Percentiles rank a stretch among this genome's conserved stretches.
phyloP scores from a whole-genome alignment of 345 rosid genomes.

The Arabis hirsuta region DNA sequence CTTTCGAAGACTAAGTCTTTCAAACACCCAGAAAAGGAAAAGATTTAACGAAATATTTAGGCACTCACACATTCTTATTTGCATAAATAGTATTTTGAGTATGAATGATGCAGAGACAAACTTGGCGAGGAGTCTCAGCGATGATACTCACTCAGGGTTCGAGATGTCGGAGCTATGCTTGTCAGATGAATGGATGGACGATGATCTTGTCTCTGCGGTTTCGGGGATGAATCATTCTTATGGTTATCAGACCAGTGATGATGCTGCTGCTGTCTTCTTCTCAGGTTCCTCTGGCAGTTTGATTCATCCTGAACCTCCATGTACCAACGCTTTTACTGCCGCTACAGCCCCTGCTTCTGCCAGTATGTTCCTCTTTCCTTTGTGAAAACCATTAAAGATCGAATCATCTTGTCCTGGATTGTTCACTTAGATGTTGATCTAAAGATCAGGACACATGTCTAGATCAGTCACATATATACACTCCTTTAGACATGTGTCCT shows the following conservation, averaged over 20 bases:
- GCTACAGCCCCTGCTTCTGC: conserved; percentile 31
- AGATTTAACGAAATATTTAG: conserved; percentile 4
- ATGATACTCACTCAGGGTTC: conserved; percentile 45
- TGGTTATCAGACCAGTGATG: conserved; percentile 46
- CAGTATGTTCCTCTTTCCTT: conserved; percentile 37
- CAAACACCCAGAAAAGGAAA: not conserved
- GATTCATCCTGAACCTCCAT: conserved; percentile 26
- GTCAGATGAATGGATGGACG: conserved; percentile 63
- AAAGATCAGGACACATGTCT: too few species aligned
- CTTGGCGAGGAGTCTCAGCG: conserved; percentile 37
- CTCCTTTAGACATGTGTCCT: not conserved
- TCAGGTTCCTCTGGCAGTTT: conserved; percentile 44
- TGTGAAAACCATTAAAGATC: conserved; percentile 1
- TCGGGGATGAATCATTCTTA: conserved; percentile 48
- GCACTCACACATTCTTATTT: conserved; percentile 9
- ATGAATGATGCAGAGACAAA: conserved; percentile 31
- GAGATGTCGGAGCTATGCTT: conserved; percentile 57
- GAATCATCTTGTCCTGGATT: not conserved
- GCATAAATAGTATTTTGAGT: conserved; percentile 9
- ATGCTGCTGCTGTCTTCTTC: conserved; percentile 32
- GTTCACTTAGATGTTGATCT: conserved; percentile 3
- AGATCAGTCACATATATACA: too few species aligned
- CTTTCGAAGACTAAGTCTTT: conserved; percentile 21
- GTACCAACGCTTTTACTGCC: conserved; percentile 12
- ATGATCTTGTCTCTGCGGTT: conserved; percentile 45